Evolutionary conservation across 2,329 filamentous ascomycete species (phyloP).

Genomic region (Lojkania enalia): DNA sequence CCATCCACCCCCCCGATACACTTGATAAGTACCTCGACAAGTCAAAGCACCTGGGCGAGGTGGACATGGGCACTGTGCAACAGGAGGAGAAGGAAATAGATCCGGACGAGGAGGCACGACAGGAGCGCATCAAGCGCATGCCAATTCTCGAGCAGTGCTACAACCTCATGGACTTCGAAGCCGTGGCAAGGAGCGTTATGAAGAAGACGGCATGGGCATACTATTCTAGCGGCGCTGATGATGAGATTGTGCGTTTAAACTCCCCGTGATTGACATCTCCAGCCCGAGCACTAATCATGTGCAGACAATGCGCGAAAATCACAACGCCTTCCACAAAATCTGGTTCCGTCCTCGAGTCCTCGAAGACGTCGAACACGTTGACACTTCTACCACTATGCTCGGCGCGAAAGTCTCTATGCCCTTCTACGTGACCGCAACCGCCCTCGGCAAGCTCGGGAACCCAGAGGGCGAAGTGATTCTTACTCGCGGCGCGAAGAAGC

Average conservation of each 20-base stretch:
- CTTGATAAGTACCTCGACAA: conserved; percentile 49
- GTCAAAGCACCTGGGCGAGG: conserved; percentile 46
- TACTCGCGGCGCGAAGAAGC: conserved; percentile 79
- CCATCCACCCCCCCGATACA: conserved; percentile 57
- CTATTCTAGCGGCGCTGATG: conserved; percentile 90
- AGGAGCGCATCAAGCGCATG: conserved; percentile 61
- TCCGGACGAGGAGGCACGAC: conserved; percentile 73
- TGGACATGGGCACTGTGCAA: conserved; percentile 42
- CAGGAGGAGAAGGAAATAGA: conserved; percentile 39
- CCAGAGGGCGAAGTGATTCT: conserved; percentile 92
- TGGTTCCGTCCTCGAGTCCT: conserved; percentile 93
- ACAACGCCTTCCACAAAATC: conserved; percentile 93
- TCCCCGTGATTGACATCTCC: not conserved
- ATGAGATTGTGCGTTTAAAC: conserved; percentile 73
- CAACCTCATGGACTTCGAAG: conserved; percentile 77
- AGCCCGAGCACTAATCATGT: too few species aligned
- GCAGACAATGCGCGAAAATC: conserved; percentile 92
- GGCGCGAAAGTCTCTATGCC: conserved; percentile 81
- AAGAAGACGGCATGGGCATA: conserved; percentile 98
- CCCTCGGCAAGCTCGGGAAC: conserved; percentile 91
- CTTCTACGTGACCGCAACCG: conserved; percentile 96
- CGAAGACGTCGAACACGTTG: conserved; percentile 84
- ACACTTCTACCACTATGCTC: conserved; percentile 91
- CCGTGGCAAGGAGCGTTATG: conserved; percentile 87
- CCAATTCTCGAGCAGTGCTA: conserved; percentile 52